phyloP scores from a whole-genome alignment of 1,284 basidiomycete genomes.

The Lignosus rhinocerotis region DNA sequence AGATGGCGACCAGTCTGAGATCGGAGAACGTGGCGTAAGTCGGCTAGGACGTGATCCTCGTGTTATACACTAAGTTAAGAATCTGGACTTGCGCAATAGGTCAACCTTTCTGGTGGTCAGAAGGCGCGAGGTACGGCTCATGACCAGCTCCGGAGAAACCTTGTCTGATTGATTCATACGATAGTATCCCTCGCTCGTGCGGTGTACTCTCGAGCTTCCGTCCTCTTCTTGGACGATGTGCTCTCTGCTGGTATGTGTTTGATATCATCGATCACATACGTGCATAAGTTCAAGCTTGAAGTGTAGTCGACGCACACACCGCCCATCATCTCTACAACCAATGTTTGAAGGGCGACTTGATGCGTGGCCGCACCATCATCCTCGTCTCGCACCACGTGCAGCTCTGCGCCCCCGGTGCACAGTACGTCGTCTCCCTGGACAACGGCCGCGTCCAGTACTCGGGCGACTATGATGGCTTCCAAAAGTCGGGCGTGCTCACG shows the following conservation, averaged over 20 bases:
- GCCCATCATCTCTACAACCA: constrained; percentile 82
- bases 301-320: constrained; percentile 82
- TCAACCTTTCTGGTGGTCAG: constrained; percentile 92
- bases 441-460: constrained; percentile 82
- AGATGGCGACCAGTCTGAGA: constrained; percentile 92
- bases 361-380: constrained; percentile 78
- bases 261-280: background rate
- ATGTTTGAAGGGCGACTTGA: constrained; percentile 84
- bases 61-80: background rate
- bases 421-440: constrained; percentile 79
- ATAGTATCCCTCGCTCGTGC: constrained; percentile 86
- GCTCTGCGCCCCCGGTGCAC: constrained; percentile 69
- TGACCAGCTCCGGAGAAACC: background rate
- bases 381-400: constrained; percentile 92
- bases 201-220: constrained; percentile 88
- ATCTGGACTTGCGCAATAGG: constrained; percentile 40
- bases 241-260: constrained; percentile 60
- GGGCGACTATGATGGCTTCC: constrained; percentile 70
- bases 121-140: constrained; percentile 76
- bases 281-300: too few relatives aligned
- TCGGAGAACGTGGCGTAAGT: constrained; percentile 80
- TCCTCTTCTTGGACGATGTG: constrained; percentile 89
- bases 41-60: background rate
- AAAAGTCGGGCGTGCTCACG: constrained; percentile 62
- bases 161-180: background rate